Base-by-base conservation (phyloP, 2,329 filamentous ascomycete genomes). In the Colletotrichum lini region DNA sequence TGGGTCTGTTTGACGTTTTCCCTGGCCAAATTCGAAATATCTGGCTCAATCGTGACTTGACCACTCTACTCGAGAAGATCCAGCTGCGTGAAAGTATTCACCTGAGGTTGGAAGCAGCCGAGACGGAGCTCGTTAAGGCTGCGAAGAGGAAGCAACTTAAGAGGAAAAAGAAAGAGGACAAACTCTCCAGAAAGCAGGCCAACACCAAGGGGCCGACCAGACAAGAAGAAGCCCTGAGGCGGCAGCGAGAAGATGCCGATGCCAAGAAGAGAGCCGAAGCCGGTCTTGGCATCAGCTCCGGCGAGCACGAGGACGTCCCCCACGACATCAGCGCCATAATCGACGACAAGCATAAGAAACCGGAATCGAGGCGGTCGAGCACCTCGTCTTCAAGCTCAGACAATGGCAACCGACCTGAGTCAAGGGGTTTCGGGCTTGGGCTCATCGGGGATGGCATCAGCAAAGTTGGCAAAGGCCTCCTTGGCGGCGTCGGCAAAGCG, bases 11-110 rank as follows among this genome's bases (percentile, higher is more conserved):
- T 77, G 96, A 99, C 79, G 95, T 98, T 1, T 98, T 98, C 76
- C 96, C 96, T 0, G 96, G 96, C 23, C 96, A 96, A 40, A 92
- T 99, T 78, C 90, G 94, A 71, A 98, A 98, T 75, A 93, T 99
- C 57, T 99, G 96, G 95, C 91, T 99, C 76, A 99, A 98, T 71
- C 90, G 96, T 72, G 94, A 99, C 78, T 92, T 94, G 75, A 94
- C 95, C 53, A 88, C 92, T 10, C 87, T 99, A 13, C 88, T 94
- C 57, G 92, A 95, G 72, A 98, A 98, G 79, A 93, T 98, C 56
- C 89, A 93, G 59, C 84, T 90, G 73, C 89, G 96, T 54, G 90
- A 95, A 72, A 83, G 88, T 10, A 84, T 98, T 16, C 94, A 96
- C 57, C 80, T 87, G 52, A 84, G 86, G 67, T 88, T 99, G 0